Percentiles rank a stretch among this genome's conserved stretches.
Evolutionary conservation across 768 basidiomycete genomes (phyloP).

Genomic region (Thelephora ganbajun): DNA sequence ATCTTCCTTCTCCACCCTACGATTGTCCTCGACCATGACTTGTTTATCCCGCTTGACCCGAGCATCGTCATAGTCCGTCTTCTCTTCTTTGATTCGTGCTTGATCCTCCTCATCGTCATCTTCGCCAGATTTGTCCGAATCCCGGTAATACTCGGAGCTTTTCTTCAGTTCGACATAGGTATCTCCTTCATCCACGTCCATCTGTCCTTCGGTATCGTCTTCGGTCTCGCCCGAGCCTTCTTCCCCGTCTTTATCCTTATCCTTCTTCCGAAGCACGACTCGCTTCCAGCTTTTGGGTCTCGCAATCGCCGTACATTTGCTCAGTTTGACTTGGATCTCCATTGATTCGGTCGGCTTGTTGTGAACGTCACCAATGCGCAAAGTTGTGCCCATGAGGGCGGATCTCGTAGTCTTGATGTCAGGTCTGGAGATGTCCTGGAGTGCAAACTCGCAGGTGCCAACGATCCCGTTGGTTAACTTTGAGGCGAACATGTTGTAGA

Average conservation of each 20-base stretch:
- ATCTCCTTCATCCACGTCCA: constrained; percentile 15
- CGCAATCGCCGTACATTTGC: constrained; percentile 65
- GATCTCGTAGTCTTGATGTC: constrained; percentile 61
- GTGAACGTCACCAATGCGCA: constrained; percentile 71
- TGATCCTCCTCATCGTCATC: constrained; percentile 20
- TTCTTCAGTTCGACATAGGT: constrained; percentile 27
- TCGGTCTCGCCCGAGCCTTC: constrained; percentile 22
- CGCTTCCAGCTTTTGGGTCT: constrained; percentile 73
- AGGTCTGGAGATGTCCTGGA: constrained; percentile 45
- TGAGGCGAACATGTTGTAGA: constrained; percentile 37
- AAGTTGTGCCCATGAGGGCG: constrained; percentile 39
- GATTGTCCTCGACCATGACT: constrained; percentile 12
- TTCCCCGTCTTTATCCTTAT: constrained; percentile 16
- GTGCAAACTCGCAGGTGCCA: constrained; percentile 51
- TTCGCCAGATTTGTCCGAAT: constrained; percentile 15
- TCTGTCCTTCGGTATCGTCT: constrained; percentile 19
- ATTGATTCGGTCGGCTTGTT: constrained; percentile 56
- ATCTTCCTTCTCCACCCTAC: constrained; percentile 55
- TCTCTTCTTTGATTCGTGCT: constrained; percentile 14
- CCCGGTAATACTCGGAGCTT: constrained; percentile 44
- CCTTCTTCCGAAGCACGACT: constrained; percentile 29
- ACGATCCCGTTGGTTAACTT: constrained; percentile 35
- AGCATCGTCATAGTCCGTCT: constrained; percentile 20
- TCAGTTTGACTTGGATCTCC: constrained; percentile 57
- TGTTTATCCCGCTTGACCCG: constrained; percentile 7